A percentile compares a stretch with the other conserved stretches of the same genome.
These are phyloP conservation scores for Cytauxzoon felis DNA, from an alignment of 169 alveolate species.

Conservation along the genomic window DNA sequence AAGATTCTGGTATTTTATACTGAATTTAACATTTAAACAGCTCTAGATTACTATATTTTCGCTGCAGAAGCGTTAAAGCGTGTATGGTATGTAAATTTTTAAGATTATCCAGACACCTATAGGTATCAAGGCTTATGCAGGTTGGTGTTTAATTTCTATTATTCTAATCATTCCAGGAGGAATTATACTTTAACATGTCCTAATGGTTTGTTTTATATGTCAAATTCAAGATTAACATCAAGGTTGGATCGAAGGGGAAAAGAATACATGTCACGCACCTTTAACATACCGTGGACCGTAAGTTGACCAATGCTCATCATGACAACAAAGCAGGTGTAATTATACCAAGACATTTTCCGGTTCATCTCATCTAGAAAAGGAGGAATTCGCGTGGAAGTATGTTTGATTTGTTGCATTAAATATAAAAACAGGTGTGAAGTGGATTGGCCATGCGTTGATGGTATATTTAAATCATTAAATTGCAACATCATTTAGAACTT, in stretches of 20 bases:
- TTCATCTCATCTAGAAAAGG: constrained; percentile 15
- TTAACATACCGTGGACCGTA: constrained; percentile 36
- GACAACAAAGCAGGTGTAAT: constrained; percentile 12
- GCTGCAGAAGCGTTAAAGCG: constrained; percentile 53
- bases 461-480: constrained; percentile 14
- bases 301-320: background rate
- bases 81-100: constrained; percentile 25
- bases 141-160: background rate
- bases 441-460: constrained; percentile 71
- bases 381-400: constrained; percentile 42
- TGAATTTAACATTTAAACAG: background rate
- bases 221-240: background rate
- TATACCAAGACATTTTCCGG: constrained; percentile 14
- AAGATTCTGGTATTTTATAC: constrained; percentile 34
- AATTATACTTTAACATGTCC: constrained; percentile 46
- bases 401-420: background rate
- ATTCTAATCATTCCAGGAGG: constrained; percentile 30
- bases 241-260: constrained; percentile 2
- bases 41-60: too few species aligned
- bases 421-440: constrained; percentile 54
- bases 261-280: constrained; percentile 49
- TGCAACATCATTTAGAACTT: background rate
- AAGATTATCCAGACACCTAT: background rate
- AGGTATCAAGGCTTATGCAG: constrained; percentile 44
- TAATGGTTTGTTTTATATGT: constrained; percentile 16